Base-by-base conservation (phyloP, 164 flowering plant genomes). In the Berberis vulgaris region DNA sequence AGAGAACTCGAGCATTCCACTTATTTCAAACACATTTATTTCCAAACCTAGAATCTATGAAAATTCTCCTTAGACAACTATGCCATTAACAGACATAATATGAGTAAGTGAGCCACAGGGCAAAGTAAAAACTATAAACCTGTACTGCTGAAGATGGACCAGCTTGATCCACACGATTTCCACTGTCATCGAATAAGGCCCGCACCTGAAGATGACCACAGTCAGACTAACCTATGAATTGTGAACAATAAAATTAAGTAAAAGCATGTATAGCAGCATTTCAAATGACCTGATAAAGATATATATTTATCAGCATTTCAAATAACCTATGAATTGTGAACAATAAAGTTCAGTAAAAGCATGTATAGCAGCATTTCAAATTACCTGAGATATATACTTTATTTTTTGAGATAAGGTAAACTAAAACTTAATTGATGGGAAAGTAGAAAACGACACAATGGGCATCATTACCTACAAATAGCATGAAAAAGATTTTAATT, bases 81-180 rank as follows among this genome's bases (percentile, higher is more conserved):
- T 26, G 26, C 26, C 45, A 26, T 45, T 12, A 40, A 13, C 10
- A 67, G 12, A 4, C 4, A 43, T 4, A 53, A 3, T 10, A 55
- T 40, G 41, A 64, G 26, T 44, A 54, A 42, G 9, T 8, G 8
- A 45, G 13, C 3, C 8, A 7, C 65, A n/a, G 46, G 44, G 52
- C 41, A 61, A 42, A 55, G 50, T 63, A 13, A 5, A 2, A 65
- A 54, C 41, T 52, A 63, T 63, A 60, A 63, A 93, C 98, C 96
- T 90, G 96, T 41, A 88, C 89, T 58, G 98, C 96, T 6, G 79
- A 78, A 57, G 97, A 93, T 41, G 98, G 98, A 44, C 88, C 88
- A 73, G 96, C 97, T 77, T 81, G 84, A 71, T 79, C 77, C 62
- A 84, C 86, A 49, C 77, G 88, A 57, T 76, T 80, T 59, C 91